These are phyloP conservation scores for Leccinum angustisporum DNA, from an alignment of 1,284 basidiomycete genomes.

Conservation along the genomic window DNA sequence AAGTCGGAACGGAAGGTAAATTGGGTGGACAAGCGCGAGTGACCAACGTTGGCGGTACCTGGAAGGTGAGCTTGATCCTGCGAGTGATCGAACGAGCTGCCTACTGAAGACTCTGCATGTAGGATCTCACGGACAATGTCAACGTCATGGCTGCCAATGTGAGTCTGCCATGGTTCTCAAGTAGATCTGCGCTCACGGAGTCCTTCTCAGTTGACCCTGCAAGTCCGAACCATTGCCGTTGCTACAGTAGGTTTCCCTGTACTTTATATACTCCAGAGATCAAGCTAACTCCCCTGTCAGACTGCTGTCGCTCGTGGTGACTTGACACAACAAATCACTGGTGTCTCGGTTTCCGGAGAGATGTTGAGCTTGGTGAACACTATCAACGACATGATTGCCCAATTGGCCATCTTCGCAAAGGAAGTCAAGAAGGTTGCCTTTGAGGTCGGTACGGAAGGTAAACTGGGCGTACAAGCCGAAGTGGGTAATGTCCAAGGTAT, in stretches of 20 bases:
- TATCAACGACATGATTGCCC: slow-evolving; percentile 97
- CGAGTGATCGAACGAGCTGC: background rate
- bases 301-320: slow-evolving; percentile 95
- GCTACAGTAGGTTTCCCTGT: slow-evolving; percentile 59
- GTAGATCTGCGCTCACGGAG: slow-evolving; percentile 1
- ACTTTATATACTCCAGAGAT: background rate
- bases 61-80: slow-evolving; percentile 69
- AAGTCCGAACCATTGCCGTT: slow-evolving; percentile 93
- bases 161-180: slow-evolving; percentile 29
- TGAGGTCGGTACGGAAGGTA: slow-evolving; percentile 95
- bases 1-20: slow-evolving; percentile 90
- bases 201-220: slow-evolving; percentile 74
- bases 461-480: slow-evolving; percentile 96
- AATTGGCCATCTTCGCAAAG: slow-evolving; percentile 89
- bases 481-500: slow-evolving; percentile 97
- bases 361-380: slow-evolving; percentile 93
- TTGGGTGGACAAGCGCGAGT: slow-evolving; percentile 87
- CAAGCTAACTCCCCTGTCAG: slow-evolving; percentile 34
- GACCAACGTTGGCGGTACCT: slow-evolving; percentile 92
- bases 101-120: slow-evolving; percentile 6
- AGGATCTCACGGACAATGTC: slow-evolving; percentile 91
- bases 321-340: slow-evolving; percentile 90
- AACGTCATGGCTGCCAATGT: slow-evolving; percentile 87
- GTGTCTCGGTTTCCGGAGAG: slow-evolving; percentile 93
- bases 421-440: slow-evolving; percentile 95